Conservation (phyloP, 208 protist genomes). For the Crithidia mellificae region DNA sequence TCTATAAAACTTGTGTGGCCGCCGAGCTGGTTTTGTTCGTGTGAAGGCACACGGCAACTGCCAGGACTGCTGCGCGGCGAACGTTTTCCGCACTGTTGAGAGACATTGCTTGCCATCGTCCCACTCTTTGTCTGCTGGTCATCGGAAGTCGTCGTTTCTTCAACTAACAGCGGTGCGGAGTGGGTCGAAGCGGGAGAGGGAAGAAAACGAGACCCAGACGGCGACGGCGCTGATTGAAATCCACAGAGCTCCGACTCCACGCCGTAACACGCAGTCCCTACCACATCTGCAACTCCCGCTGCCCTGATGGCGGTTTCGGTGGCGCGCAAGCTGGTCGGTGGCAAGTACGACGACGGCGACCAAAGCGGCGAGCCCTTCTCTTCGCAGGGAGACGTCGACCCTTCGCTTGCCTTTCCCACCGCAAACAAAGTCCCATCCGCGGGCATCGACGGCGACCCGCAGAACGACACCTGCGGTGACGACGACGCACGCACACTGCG, state of each 20-base stretch:
- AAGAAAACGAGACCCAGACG: neutral
- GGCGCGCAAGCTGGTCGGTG: neutral
- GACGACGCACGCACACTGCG: neutral
- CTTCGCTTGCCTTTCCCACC: neutral
- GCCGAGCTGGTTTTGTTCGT: neutral
- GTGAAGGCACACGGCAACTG: neutral
- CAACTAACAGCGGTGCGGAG: neutral
- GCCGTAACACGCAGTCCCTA: neutral
- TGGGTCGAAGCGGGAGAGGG: neutral
- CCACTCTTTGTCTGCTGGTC: too few species aligned
- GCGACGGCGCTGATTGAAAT: neutral
- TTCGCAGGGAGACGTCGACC: neutral
- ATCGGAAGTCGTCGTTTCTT: neutral
- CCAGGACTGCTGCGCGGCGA: too few species aligned
- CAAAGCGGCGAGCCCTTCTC: neutral
- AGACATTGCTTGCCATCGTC: too few species aligned
- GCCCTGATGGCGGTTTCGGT: neutral
- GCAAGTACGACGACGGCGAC: neutral
- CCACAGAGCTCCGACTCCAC: slow-evolving; percentile 22
- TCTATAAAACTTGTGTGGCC: neutral
- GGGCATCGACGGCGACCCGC: neutral
- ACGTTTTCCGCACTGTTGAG: too few species aligned
- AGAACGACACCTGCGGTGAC: neutral
- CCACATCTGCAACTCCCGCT: neutral
- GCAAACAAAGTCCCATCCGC: neutral